Base-by-base conservation (phyloP, 177 flowering plant species). In the Vitis hybrid region DNA sequence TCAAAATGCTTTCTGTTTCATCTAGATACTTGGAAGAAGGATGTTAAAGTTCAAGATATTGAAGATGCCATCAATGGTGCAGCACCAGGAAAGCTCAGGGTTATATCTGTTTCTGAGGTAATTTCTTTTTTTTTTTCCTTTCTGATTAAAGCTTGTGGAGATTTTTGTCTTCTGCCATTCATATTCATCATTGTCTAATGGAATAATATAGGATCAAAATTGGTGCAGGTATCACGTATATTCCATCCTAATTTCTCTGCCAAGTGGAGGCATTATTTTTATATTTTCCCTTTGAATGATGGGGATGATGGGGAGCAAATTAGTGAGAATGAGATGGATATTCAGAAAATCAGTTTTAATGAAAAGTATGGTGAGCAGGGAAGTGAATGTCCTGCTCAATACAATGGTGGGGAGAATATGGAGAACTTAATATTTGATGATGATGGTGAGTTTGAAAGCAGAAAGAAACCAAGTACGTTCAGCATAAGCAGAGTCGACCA, bases 241-340 rank as follows among this genome's bases (percentile, higher is more conserved):
- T 95, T 95, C 72, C 99, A 95, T 86, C 99, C 99, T 15, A 95
- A 95, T 77, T 95, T 95, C 74, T 89, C 90, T 73, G 97, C 99
- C 33, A 86, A 88, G 71, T 95, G 97, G 98, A 90, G 98, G 77
- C 94, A 82, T 33, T 95, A 95, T 77, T 75, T 95, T 48, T 95
- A 95, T 80, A 86, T 91, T 33, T 90, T 93, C 31, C 99, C 99
- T 49, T 70, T 90, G 1, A 71, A 63, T 74, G 85, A 77, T 70
- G 82, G 66, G 63, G 87, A 80, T 62, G 64, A 74, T 39, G 63
- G 4, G 10, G 68, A 80, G 15, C 45, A 70, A 64, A 48, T 7
- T 57, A 50, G 62, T 70, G 66, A 63, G 48, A 78, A 5, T 55
- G 67, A 69, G 70, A 74, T 51, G n/a, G 57, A 52, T 31, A 29